Evolutionary conservation across 2,329 filamentous ascomycete species (phyloP), one percentile per base, ranked within the genome.

Genomic region (Aphanoascus verrucosus): DNA sequence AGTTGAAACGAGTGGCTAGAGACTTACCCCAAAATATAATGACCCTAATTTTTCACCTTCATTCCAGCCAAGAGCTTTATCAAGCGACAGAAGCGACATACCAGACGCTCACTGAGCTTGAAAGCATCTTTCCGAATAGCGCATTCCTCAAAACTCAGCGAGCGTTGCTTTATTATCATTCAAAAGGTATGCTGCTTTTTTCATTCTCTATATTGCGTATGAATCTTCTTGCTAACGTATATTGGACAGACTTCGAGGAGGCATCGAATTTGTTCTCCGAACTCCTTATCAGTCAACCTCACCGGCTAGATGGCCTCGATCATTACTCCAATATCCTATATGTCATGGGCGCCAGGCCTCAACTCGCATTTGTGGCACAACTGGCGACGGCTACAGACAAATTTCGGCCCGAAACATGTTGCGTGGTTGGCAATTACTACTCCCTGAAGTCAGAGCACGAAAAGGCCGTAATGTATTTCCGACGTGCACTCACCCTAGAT

Each of bases 301-400:
- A 82, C 58, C 78, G 93, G 5, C 80, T 98, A 15, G 93, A 98
- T 66, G 86, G 86, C 2, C 78, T 98, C 15, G 93, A 98, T 64
- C 87, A 94, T 64, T 98, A 96, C 69, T 96, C 90, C 35, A 98
- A 98, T 64, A 94, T 97, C 17, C 80, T 98, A 45, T 97, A 96
- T 65, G 91, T 98, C 31, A 85, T 97, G 75, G 85, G 86, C 42
- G 77, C 86, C 57, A 80, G 90, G 8, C 88, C 93, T 0, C 94
- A 95, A 64, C 77, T 98, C 19, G 90, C 91, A 0, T 96, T 95
- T 62, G 72, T 98, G 19, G 93, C 93, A 0, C 90, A 96, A 63
- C 76, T 96, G 9, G 94, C 93, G 61, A 90, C 87, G 1, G 84
- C 83, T 46, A 88, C 93, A 5, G 93, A 98, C 74, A 94, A 91